phyloP scores from a whole-genome alignment of 176 grass and related monocot genomes.

The Panicum miliaceum region DNA sequence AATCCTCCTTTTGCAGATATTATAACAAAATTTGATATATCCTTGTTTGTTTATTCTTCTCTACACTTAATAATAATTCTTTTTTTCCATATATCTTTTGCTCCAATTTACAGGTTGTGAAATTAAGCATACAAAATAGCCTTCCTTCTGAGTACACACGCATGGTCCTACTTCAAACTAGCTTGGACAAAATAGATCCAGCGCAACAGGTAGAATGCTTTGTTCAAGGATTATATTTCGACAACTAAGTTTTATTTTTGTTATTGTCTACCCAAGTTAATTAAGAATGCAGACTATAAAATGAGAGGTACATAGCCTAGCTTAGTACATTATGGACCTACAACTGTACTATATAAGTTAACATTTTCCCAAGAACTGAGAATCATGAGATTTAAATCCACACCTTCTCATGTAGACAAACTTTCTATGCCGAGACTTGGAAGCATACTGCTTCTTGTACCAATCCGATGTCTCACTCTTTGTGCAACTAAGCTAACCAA shows the following conservation, averaged over 20 bases:
- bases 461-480: neutral
- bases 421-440: neutral
- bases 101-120: constrained; percentile 58
- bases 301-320: neutral
- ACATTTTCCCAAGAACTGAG: neutral
- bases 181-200: constrained; percentile 67
- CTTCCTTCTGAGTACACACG: constrained; percentile 80
- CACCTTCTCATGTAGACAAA: neutral
- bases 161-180: constrained; percentile 66
- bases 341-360: neutral
- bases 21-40: neutral
- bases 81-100: neutral
- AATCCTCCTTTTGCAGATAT: neutral
- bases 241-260: neutral
- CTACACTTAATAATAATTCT: constrained; percentile 12
- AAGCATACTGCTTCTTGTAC: neutral
- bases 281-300: neutral
- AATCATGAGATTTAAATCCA: neutral
- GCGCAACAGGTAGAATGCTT: constrained; percentile 50
- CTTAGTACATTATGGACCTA: neutral
- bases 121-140: constrained; percentile 85
- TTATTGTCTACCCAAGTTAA: neutral
- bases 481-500: constrained; percentile 15
- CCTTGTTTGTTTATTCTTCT: neutral
- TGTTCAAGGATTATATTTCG: neutral